Conservation (phyloP, 345 rosid genomes). For the Limnanthes douglasii region DNA sequence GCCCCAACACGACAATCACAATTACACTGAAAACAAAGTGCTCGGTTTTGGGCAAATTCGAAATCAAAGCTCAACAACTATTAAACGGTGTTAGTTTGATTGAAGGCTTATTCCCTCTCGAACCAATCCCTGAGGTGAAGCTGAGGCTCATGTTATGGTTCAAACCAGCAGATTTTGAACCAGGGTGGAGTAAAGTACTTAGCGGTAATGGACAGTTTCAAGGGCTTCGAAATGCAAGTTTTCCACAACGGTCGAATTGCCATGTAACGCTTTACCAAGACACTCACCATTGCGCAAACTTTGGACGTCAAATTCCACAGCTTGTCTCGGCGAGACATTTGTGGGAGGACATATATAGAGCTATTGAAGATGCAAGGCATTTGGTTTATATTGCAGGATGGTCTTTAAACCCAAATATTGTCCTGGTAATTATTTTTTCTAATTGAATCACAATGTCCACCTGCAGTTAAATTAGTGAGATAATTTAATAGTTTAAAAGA, state of each 20-base stretch:
- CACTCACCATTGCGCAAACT: slow-evolving; percentile 38
- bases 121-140: slow-evolving; percentile 29
- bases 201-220: slow-evolving; percentile 21
- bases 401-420: slow-evolving; percentile 73
- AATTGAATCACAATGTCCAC: background rate
- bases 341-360: slow-evolving; percentile 77
- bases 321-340: slow-evolving; percentile 33
- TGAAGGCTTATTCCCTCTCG: slow-evolving; percentile 47
- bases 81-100: slow-evolving; percentile 28
- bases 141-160: slow-evolving; percentile 68
- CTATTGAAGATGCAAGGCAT: slow-evolving; percentile 61
- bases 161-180: slow-evolving; percentile 62
- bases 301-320: slow-evolving; percentile 32
- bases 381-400: slow-evolving; percentile 81
- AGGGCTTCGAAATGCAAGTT: slow-evolving; percentile 53
- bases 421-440: slow-evolving; percentile 44
- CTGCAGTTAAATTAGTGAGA: too few relatives aligned
- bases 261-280: slow-evolving; percentile 65
- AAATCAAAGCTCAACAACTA: slow-evolving; percentile 33
- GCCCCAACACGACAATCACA: slow-evolving; percentile 36
- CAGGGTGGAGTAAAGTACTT: slow-evolving; percentile 32
- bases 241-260: slow-evolving; percentile 62
- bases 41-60: slow-evolving; percentile 44
- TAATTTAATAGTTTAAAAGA: too few relatives aligned
- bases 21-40: slow-evolving; percentile 56